Base-by-base conservation (phyloP, 2,329 filamentous ascomycete species). In the Rutstroemia sp. region DNA sequence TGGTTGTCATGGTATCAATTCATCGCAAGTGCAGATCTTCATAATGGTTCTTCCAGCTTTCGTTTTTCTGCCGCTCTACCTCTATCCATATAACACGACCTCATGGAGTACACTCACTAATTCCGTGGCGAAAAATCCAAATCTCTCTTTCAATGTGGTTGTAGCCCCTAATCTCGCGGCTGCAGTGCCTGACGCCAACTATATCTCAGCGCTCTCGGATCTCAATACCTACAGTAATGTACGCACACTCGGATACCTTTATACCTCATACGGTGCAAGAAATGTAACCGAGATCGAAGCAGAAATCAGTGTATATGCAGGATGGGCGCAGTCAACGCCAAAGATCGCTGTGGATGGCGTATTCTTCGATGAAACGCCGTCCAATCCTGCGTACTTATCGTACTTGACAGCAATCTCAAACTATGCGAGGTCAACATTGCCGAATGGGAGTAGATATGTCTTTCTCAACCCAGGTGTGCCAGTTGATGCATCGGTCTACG, bases 181-280 rank as follows among this genome's bases (percentile, higher is more conserved):
- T 37, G 45, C 42, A 30, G 30, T 41, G 9, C 62, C 63, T 12
- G 63, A 65, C 42, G 10, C 30, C 9, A 65, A 64, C 23, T 65
- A 64, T 37, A 52, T 61, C 41, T 50, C 47, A 44, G 58, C 57
- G n/a, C 56, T 65, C 12, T 38, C 56, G 37, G 53, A 45, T 1
- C 37, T 65, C 27, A 65, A 64, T 47, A 65, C 54, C 30, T 57
- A 56, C 39, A 48, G 63, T 4, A 71, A 67, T 14, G 70, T 73
- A 12, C 62, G 67, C 0, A 67, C 71, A 4, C 58, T 76, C 16
- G 73, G 74, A 14, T 76, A 76, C 58, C 70, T 75, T 25, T 65
- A 67, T 6, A 74, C 72, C 1, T 56, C 57, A 5, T 73, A 73
- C 56, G 71, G 65, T 2, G 60, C 58, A 1, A 60, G 70, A 17